Conservation (phyloP, 2,329 filamentous ascomycete genomes). For the Sordariomycetes sp. region DNA sequence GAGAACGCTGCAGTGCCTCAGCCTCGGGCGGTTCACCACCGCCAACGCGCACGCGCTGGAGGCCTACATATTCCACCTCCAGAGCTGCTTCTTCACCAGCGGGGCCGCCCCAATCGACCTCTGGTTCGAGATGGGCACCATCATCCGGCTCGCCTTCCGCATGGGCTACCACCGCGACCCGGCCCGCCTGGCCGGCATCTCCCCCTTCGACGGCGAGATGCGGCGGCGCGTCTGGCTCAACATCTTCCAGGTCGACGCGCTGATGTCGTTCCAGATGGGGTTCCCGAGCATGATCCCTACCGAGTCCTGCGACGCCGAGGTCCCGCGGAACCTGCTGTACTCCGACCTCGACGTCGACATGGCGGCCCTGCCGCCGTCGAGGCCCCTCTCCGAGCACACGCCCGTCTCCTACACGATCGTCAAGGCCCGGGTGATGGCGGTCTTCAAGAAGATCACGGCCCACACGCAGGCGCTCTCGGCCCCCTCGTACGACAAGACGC, state of each 20-base stretch:
- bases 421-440: conserved; percentile 15
- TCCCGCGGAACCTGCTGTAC: conserved; percentile 12
- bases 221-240: conserved; percentile 37
- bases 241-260: conserved; percentile 29
- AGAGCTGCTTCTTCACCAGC: conserved; percentile 20
- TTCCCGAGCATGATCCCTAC: conserved; percentile 32
- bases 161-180: conserved; percentile 42
- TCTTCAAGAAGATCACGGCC: conserved; percentile 13
- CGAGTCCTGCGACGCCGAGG: conserved; percentile 10
- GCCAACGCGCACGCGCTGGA: conserved; percentile 34
- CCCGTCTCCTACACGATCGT: conserved; percentile 15
- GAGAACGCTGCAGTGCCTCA: conserved; percentile 32
- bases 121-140: conserved; percentile 36
- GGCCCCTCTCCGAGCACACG: conserved; percentile 10
- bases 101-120: conserved; percentile 25
- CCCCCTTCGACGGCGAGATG: conserved; percentile 40
- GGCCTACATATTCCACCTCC: conserved; percentile 33
- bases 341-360: conserved; percentile 9
- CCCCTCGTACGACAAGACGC: conserved; percentile 8
- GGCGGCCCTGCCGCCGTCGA: conserved; percentile 7
- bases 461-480: conserved; percentile 9
- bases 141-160: conserved; percentile 36
- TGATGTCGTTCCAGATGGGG: conserved; percentile 35
- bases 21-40: conserved; percentile 35
- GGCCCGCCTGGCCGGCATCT: conserved; percentile 26